phyloP scores from a whole-genome alignment of 441 rosid genomes.

The Pelargonium australe region DNA sequence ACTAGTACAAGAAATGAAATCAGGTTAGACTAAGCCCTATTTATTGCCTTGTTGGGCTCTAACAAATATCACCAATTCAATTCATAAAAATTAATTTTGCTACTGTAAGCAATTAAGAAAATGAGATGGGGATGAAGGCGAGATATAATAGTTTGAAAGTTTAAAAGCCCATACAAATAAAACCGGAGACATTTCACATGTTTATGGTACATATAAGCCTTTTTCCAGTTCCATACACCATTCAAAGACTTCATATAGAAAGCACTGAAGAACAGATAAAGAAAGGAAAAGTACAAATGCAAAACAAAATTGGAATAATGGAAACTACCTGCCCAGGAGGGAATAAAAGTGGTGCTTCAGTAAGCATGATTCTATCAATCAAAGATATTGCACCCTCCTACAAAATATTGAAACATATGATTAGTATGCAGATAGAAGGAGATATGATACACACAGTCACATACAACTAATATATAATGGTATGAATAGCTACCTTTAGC shows the following conservation, averaged over 20 bases:
- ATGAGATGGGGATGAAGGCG: neutral
- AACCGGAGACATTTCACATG: neutral
- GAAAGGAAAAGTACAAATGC: slow-evolving; percentile 8
- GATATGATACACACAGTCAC: neutral
- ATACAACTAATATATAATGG: neutral
- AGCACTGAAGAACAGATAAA: neutral
- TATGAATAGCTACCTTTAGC: slow-evolving; percentile 45
- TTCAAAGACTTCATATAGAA: neutral
- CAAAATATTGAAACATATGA: slow-evolving; percentile 20
- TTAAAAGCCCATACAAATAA: neutral
- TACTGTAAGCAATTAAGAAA: neutral
- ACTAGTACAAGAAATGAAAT: too few species aligned
- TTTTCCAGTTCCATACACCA: neutral
- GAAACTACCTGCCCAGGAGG: slow-evolving; percentile 82
- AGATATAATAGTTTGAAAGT: neutral
- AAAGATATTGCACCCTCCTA: slow-evolving; percentile 66
- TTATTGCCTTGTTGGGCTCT: neutral
- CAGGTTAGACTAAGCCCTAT: neutral
- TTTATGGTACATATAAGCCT: neutral
- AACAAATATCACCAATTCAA: neutral
- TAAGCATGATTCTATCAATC: slow-evolving; percentile 77
- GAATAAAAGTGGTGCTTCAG: slow-evolving; percentile 82
- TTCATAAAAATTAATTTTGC: neutral
- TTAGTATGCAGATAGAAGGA: neutral
- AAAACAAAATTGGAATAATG: neutral